phyloP scores from a whole-genome alignment of 108 stramenopile species.

The Nitzschia putrida region DNA sequence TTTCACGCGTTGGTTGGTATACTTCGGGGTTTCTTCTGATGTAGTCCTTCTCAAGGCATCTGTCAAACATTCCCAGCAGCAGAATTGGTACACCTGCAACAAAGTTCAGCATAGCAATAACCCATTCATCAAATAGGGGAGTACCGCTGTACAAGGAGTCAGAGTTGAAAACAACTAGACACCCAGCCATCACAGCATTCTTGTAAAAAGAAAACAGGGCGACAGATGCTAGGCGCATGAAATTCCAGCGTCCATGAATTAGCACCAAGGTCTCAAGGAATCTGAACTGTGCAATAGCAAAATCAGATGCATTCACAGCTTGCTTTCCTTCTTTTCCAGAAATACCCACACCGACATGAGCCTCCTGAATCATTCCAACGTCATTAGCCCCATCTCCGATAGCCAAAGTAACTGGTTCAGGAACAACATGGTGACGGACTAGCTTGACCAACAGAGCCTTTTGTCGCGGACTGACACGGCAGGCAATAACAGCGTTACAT shows the following conservation, averaged over 20 bases:
- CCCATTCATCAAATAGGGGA: conserved; percentile 80
- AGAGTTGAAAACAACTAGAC: conserved; percentile 66
- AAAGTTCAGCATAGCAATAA: conserved; percentile 86
- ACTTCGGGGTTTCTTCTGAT: conserved; percentile 73
- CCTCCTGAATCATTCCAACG: conserved; percentile 97
- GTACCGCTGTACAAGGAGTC: conserved; percentile 82
- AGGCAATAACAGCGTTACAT: conserved; percentile 92
- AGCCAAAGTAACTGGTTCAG: conserved; percentile 92
- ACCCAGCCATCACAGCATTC: conserved; percentile 88
- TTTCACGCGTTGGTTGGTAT: conserved; percentile 72
- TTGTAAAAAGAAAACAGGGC: conserved; percentile 98
- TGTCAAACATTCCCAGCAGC: conserved; percentile 88
- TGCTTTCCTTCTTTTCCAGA: conserved; percentile 96
- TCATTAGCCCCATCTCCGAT: conserved; percentile 99
- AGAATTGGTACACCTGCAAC: conserved; percentile 86
- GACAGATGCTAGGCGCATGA: conserved; percentile 84
- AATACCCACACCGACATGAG: conserved; percentile 93
- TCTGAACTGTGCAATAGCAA: conserved; percentile 92
- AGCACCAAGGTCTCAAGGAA: conserved; percentile 88
- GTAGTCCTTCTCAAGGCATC: conserved; percentile 86
- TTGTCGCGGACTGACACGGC: conserved; percentile 92
- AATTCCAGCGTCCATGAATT: conserved; percentile 97
- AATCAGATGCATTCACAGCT: conserved; percentile 95
- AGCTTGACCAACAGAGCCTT: conserved; percentile 89
- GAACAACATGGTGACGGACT: conserved; percentile 80